Evolutionary conservation across 2,329 filamentous ascomycete genomes (phyloP), one percentile per base, ranked within the genome.

Genomic region (Lanzia echinophila): DNA sequence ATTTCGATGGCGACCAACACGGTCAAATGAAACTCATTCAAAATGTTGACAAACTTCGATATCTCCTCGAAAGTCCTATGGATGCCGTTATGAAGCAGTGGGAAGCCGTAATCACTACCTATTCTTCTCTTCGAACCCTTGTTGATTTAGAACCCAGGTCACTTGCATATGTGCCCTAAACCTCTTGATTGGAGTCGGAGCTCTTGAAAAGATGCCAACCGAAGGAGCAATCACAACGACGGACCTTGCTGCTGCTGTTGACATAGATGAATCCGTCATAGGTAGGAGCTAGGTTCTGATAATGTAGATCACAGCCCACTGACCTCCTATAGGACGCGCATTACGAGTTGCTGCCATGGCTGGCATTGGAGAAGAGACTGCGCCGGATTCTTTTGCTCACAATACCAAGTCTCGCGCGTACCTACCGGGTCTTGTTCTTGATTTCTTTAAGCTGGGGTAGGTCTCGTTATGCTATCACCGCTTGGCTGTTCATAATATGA

Each of bases 141-240:
- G 22, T 13, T 36, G 34, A n/a, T 36, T n/a, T 36, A 13, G 34
- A 5, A 13, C 3, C 10, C 24, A 31, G 41, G 24, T 20, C 11
- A 28, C 6, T n/a, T 19, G 22, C 10, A 24, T 44, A 24, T 12
- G 19, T 44, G 41, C 41, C 6, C 41, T 44, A 24, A 19, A 44
- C 22, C 41, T 44, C 22, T 24, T 44, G 19, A 44, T 20, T n/a
- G 41, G 7, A 8, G 10, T 44, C 15, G 22, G 41, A 22, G 63
- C 64, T 24, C 58, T 66, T 2, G 57, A 66, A 36, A 63, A 60
- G 33, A 65, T 68, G 28, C 65, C 65, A 5, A 53, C 49, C 7
- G 52, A 66, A 32, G 63, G 61, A 24, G 60, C 53, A 43, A 67
- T 67, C 28, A 54, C 56, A 42, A 57, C 61, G 7, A 59, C 61